Base-by-base conservation (phyloP, 164 flowering plant genomes). In the Magnolia kwangsiensis region DNA sequence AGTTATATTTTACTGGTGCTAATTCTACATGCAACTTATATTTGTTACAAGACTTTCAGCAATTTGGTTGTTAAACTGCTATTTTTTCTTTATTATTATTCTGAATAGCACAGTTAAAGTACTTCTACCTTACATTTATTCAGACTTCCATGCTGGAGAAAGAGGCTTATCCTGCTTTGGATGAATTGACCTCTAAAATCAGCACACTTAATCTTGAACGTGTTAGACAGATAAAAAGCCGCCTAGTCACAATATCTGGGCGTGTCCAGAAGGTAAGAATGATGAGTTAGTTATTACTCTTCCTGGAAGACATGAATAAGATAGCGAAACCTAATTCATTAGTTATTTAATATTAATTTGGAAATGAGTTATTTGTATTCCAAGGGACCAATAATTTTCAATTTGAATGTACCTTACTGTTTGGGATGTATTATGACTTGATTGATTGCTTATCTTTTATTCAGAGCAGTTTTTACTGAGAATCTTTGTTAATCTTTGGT, bases 181-280 rank as follows among this genome's bases (percentile, higher is more conserved):
- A 88, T 85, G 86, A 86, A 59, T 84, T 88, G 63, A 88, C 87
- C 31, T 86, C 90, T 45, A 84, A 86, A 80, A 87, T 88, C 73
- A 88, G 90, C 80, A 86, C 88, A 6, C 87, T 88, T 49, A 88
- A 85, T 76, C 87, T 88, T 55, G 85, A 88, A 72, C 90, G 86
- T 76, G 91, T 84, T 59, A 81, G 91, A 72, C 86, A 85, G 63
- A 85, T 87, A 73, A 88, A 88, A 80, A 87, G 86, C 74, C 87
- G 91, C 27, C 81, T 88, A 9, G 91, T 85, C 63, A 86, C 86
- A 14, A 76, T 88, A 78, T 83, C 85, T 75, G 89, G 89, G 27
- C 86, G 91, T 67, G 91, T 85, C 9, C 91, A 88, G 71, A 88
- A 87, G 91, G 91, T 85, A 73, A 19, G 49, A 68, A 68, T 68